phyloP scores from a whole-genome alignment of 306 rosid genomes.

The Pachyrhizus erosus region DNA sequence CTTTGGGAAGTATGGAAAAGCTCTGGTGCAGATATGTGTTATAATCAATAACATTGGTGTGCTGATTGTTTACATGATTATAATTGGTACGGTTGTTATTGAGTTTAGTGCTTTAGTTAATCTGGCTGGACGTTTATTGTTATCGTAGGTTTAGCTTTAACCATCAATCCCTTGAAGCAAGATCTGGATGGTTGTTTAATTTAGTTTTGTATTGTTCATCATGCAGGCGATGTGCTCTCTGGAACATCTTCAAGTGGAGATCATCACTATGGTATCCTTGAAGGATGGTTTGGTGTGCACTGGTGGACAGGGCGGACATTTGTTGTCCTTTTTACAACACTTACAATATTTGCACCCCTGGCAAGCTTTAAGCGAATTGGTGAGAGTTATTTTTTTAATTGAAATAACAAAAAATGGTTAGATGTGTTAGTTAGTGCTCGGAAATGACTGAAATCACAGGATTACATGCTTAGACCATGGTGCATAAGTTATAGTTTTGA shows the following conservation, averaged over 20 bases:
- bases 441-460: conserved; percentile 5
- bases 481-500: conserved; percentile 12
- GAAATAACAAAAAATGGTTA: neutral
- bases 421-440: conserved; percentile 1
- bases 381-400: conserved; percentile 35
- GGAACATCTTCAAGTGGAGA: conserved; percentile 83
- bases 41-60: conserved; percentile 77
- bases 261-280: conserved; percentile 84
- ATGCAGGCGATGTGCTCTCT: conserved; percentile 92
- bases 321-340: conserved; percentile 70
- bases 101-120: neutral
- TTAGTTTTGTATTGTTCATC: conserved; percentile 38
- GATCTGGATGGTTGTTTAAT: conserved; percentile 42
- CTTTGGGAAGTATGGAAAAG: conserved; percentile 78
- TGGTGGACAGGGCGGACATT: conserved; percentile 86
- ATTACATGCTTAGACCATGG: neutral
- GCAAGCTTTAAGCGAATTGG: conserved; percentile 90
- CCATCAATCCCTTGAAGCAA: neutral
- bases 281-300: conserved; percentile 90
- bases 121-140: conserved; percentile 15
- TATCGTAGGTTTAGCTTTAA: conserved; percentile 38
- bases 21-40: conserved; percentile 69
- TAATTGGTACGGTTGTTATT: conserved; percentile 63
- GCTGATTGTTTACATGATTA: conserved; percentile 91
- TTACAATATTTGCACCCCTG: conserved; percentile 75